Evolutionary conservation across 1,139 yeast genomes (phyloP).

Genomic region (Kodamaea ohmeri): DNA sequence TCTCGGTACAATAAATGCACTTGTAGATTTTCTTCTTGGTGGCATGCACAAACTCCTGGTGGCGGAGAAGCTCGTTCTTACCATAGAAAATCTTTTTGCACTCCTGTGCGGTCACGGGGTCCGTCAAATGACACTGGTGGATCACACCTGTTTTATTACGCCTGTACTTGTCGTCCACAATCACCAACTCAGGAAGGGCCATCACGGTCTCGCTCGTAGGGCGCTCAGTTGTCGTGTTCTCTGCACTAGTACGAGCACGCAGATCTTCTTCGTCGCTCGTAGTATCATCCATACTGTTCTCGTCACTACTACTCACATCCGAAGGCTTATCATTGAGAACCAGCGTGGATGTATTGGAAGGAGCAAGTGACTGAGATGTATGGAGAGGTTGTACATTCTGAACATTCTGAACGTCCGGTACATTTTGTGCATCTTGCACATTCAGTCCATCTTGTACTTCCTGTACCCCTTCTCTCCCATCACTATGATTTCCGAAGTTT

Average conservation of each 20-base stretch:
- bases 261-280: slow-evolving; percentile 7
- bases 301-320: slow-evolving; percentile 18
- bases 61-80: slow-evolving; percentile 43
- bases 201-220: slow-evolving; percentile 6
- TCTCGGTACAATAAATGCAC: slow-evolving; percentile 42
- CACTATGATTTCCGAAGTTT: too few species aligned
- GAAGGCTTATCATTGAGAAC: slow-evolving; percentile 17
- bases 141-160: slow-evolving; percentile 32
- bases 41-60: slow-evolving; percentile 50
- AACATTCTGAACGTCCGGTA: too few species aligned
- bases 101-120: slow-evolving; percentile 31
- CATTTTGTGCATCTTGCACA: too few species aligned
- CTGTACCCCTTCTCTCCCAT: too few species aligned
- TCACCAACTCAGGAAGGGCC: slow-evolving; percentile 10
- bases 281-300: slow-evolving; percentile 11
- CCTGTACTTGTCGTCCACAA: slow-evolving; percentile 18
- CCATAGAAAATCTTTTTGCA: slow-evolving; percentile 47
- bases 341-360: slow-evolving; percentile 9
- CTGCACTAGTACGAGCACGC: slow-evolving; percentile 1
- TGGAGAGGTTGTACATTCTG: too few species aligned
- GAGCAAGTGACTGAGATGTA: not conserved
- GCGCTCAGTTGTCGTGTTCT: slow-evolving; percentile 2
- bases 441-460: too few species aligned
- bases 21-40: slow-evolving; percentile 44
- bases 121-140: slow-evolving; percentile 43